phyloP scores from a whole-genome alignment of 2,329 filamentous ascomycete species.

The Aspergillus sp. region DNA sequence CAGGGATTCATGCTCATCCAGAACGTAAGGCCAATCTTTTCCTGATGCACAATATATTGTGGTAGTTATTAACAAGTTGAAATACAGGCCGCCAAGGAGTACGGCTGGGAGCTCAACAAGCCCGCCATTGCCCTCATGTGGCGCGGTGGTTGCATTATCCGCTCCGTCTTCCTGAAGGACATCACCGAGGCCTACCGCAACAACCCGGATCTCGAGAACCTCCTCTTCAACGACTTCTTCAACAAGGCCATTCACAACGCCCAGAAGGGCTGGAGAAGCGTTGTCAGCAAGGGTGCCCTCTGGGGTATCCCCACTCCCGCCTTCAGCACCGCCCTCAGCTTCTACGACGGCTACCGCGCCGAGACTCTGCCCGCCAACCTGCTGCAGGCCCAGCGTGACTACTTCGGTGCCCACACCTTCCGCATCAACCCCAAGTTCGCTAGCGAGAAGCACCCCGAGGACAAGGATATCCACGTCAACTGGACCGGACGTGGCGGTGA shows the following conservation, averaged over 20 bases:
- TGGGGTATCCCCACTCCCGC: slow-evolving; percentile 95
- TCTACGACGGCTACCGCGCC: slow-evolving; percentile 98
- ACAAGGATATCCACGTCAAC: slow-evolving; percentile 96
- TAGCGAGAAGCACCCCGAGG: slow-evolving; percentile 75
- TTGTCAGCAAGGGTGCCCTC: slow-evolving; percentile 86
- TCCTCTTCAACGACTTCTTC: slow-evolving; percentile 99
- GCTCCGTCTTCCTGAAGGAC: slow-evolving; percentile 99
- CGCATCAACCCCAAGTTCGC: slow-evolving; percentile 78
- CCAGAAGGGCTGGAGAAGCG: slow-evolving; percentile 87
- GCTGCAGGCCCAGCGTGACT: slow-evolving; percentile 97
- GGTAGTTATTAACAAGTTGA: slow-evolving; percentile 6
- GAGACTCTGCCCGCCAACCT: slow-evolving; percentile 97
- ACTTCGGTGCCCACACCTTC: slow-evolving; percentile 97
- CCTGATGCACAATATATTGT: neutral
- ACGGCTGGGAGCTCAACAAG: slow-evolving; percentile 99
- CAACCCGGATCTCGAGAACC: slow-evolving; percentile 93
- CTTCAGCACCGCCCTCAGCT: slow-evolving; percentile 95
- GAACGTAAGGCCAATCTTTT: slow-evolving; percentile 62
- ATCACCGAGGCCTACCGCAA: slow-evolving; percentile 96
- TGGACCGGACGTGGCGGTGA: slow-evolving; percentile 98
- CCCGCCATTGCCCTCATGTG: slow-evolving; percentile 99
- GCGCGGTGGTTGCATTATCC: slow-evolving; percentile 99
- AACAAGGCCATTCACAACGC: slow-evolving; percentile 98
- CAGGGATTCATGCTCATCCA: slow-evolving; percentile 99
- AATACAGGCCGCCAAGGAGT: slow-evolving; percentile 84